Evolutionary conservation across 163 green algal genomes (phyloP), one percentile per base, ranked within the genome.

Genomic region (Chlamydomonas reinhardtii): DNA sequence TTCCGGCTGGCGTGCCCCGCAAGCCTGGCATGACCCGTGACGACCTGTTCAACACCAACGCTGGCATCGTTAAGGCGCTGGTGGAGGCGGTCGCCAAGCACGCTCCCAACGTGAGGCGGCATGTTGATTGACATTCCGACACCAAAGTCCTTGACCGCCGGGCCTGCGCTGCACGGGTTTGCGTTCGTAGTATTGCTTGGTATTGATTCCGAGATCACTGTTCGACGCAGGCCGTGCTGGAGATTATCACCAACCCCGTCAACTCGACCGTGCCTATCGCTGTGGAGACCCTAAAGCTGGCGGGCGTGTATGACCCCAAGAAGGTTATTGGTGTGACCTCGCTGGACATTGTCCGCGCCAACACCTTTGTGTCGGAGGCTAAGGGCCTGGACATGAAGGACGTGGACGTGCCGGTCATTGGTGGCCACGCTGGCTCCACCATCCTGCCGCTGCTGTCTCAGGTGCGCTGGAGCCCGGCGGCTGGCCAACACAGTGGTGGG

Each of bases 201-300:
- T 29, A 29, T 54, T 39, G 9, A 25, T 39, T 54, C 15, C 31
- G 4, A 68, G 8, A 69, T 69, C 17, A 8, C 39, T 34, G 62
- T 19, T 39, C 24, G 22, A 12, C 22, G n/a, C 90, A 98, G 92
- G 97, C 97, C 0, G 89, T 99, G 56, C 74, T 99, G 16, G 95
- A 96, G 90, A 98, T 99, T 91, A 99, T 99, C 91, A 97, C 94
- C 92, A 99, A 99, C 95, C 98, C 98, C 2, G 98, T 99, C 61
- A 99, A 99, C 95, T 99, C 97, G 43, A 99, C 98, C 11, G 97
- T 99, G 48, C 97, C 98, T 39, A 99, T 99, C 86, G 95, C 95
- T 15, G 95, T 94, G 17, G 97, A 99, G 92, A 90, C 97, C 25
- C 92, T 99, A 65, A 99, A 99, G 92, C 90, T 90, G 54, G 90